Percentiles rank a stretch among this genome's conserved stretches.
These are phyloP conservation scores for Epichloe gansuensis DNA, from an alignment of 2,329 filamentous ascomycete species.

Conservation along the genomic window DNA sequence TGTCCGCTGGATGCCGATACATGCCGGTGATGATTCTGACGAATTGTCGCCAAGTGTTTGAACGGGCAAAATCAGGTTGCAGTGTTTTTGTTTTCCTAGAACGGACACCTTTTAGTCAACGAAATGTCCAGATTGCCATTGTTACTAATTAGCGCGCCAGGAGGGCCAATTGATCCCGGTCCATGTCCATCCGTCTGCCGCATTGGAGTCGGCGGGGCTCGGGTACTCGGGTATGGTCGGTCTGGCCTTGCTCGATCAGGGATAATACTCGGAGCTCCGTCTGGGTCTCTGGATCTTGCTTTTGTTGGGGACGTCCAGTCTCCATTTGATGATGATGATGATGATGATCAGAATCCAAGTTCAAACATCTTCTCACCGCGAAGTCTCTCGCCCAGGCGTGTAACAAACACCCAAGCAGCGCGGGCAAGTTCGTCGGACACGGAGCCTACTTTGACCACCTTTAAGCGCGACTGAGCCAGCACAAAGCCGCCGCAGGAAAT, in stretches of 20 bases:
- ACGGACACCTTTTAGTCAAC: constrained; percentile 5
- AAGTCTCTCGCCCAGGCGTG: constrained; percentile 23
- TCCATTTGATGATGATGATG: neutral
- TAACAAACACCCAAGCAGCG: constrained; percentile 27
- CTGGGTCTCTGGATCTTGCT: neutral
- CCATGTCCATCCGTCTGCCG: neutral
- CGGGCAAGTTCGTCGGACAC: constrained; percentile 19
- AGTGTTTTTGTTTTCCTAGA: neutral
- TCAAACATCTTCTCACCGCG: constrained; percentile 12
- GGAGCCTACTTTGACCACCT: constrained; percentile 26
- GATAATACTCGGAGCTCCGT: neutral
- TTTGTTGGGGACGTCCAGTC: neutral
- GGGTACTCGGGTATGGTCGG: neutral
- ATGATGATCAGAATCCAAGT: constrained; percentile 1
- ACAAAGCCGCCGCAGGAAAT: constrained; percentile 45
- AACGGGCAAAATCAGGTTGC: neutral
- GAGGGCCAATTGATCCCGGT: neutral
- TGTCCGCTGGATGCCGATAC: constrained; percentile 9
- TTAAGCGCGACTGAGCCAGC: constrained; percentile 39
- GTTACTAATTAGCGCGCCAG: neutral
- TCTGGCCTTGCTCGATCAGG: too few species aligned
- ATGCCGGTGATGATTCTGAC: constrained; percentile 6
- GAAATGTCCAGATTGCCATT: neutral
- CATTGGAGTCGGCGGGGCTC: neutral
- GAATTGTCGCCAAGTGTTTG: constrained; percentile 1